Conservation (phyloP, 306 rosid genomes). For the Vigna hirtella region DNA sequence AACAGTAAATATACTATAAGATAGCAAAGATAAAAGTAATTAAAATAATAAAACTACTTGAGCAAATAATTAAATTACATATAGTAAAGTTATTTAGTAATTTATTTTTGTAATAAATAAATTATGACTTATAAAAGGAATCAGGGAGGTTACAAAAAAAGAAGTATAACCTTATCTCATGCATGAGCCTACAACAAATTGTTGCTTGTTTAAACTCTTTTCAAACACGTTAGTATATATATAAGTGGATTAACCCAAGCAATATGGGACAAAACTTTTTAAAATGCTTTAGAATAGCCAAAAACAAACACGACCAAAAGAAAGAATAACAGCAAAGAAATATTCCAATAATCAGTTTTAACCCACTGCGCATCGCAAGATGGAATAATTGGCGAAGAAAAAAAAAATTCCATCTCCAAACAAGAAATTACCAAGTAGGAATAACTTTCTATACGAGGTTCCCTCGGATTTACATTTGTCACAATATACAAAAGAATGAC, state of each 20-base stretch:
- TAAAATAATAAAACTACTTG: no score
- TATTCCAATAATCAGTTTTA: background rate
- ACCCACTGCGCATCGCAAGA: background rate
- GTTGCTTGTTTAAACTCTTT: background rate
- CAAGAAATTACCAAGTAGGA: background rate
- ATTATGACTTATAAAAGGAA: no score
- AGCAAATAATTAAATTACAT: no score
- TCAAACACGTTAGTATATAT: no score
- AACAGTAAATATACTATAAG: no score
- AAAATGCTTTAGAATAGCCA: no score
- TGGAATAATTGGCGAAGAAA: background rate
- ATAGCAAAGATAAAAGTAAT: no score
- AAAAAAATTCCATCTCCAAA: slow-evolving; percentile 1
- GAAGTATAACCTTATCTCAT: background rate
- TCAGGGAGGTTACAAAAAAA: no score
- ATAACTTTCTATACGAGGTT: slow-evolving; percentile 44
- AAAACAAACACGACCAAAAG: no score
- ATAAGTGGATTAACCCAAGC: background rate
- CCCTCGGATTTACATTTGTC: slow-evolving; percentile 61
- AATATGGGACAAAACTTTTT: background rate
- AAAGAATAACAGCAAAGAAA: background rate
- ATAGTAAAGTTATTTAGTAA: no score
- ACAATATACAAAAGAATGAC: slow-evolving; percentile 74
- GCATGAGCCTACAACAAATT: background rate
- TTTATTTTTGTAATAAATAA: no score